Evolutionary conservation across 805 yeast species (phyloP).

Genomic region (Nakazawaea pomicola): DNA sequence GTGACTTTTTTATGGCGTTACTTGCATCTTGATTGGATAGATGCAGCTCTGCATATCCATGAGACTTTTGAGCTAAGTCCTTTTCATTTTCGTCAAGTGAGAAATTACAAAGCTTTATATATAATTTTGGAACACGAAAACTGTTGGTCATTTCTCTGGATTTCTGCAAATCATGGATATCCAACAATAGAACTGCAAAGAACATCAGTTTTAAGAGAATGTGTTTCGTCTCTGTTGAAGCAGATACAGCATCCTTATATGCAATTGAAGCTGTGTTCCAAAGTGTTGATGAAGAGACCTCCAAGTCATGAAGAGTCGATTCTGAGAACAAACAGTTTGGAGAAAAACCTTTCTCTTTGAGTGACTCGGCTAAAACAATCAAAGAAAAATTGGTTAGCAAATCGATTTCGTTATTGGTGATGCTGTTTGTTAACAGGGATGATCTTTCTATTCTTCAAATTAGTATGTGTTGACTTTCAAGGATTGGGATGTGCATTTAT

Average conservation of each 20-base stretch:
- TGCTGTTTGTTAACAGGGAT: background rate
- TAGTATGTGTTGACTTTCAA: too few relatives aligned
- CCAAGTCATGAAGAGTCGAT: too few relatives aligned
- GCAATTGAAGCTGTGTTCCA: constrained; percentile 33
- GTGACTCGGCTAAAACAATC: background rate
- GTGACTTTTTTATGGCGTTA: too few relatives aligned
- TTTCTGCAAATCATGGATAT: constrained; percentile 26
- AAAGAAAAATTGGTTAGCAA: background rate
- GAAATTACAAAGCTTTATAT: constrained; percentile 23
- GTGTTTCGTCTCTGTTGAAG: constrained; percentile 4
- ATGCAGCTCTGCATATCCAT: too few relatives aligned
- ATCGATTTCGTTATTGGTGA: constrained; percentile 1
- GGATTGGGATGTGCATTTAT: too few relatives aligned
- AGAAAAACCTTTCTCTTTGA: background rate
- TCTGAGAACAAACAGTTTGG: background rate
- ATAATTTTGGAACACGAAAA: constrained; percentile 28
- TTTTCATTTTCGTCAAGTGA: constrained; percentile 22
- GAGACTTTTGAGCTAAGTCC: constrained; percentile 18
- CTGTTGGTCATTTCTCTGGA: constrained; percentile 21
- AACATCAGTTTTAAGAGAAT: constrained; percentile 19
- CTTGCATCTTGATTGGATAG: too few relatives aligned
- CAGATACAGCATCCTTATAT: constrained; percentile 20
- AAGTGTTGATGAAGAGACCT: constrained; percentile 22
- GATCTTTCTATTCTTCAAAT: background rate
- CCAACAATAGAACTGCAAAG: constrained; percentile 27